phyloP scores from a whole-genome alignment of 129 eudicot genomes.

The Chrysanthemum lavandulifolium region DNA sequence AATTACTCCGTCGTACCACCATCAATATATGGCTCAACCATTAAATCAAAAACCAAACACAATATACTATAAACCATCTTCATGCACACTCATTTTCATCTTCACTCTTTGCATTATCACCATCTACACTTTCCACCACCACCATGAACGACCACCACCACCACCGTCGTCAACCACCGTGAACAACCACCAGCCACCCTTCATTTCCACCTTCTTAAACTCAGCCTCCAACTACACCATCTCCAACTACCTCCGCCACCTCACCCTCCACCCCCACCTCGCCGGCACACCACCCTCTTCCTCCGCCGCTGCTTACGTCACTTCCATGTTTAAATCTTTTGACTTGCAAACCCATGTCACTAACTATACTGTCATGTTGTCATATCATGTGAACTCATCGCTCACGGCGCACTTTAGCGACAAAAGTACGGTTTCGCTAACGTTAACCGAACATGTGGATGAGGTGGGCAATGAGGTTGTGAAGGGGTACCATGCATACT shows the following conservation, averaged over 20 bases:
- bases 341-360: slow-evolving; percentile 43
- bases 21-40: slow-evolving; percentile 20
- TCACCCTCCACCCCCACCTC: slow-evolving; percentile 88
- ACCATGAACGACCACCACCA: slow-evolving; percentile 7
- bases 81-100: slow-evolving; percentile 51
- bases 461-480: slow-evolving; percentile 34
- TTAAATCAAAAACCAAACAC: slow-evolving; percentile 20
- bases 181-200: slow-evolving; percentile 22
- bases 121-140: slow-evolving; percentile 35
- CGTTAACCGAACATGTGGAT: slow-evolving; percentile 36
- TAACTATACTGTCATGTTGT: slow-evolving; percentile 52
- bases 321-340: slow-evolving; percentile 44
- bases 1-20: not conserved
- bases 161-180: not conserved
- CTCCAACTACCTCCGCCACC: slow-evolving; percentile 74
- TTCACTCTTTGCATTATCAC: slow-evolving; percentile 36
- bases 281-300: slow-evolving; percentile 69
- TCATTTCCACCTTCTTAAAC: slow-evolving; percentile 43
- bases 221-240: slow-evolving; percentile 59
- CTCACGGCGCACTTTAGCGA: slow-evolving; percentile 52
- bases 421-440: slow-evolving; percentile 18
- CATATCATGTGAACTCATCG: slow-evolving; percentile 59
- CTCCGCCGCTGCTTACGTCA: slow-evolving; percentile 55
- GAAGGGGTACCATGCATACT: slow-evolving; percentile 79
- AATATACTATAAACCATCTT: slow-evolving; percentile 15